phyloP scores from a whole-genome alignment of 805 yeast genomes.

The Saccharomycopsis guyanensis region DNA sequence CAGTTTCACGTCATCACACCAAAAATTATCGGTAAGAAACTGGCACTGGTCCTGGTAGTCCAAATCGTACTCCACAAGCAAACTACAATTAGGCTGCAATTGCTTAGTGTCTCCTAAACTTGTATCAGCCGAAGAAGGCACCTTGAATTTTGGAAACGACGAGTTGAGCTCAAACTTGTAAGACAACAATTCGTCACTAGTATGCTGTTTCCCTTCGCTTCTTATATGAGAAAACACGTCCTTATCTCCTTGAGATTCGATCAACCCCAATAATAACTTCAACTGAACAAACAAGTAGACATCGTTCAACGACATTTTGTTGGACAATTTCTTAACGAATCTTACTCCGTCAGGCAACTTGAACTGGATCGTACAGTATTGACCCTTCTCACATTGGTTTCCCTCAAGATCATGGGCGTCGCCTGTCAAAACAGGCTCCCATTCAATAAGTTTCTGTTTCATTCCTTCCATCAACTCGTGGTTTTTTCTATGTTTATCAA shows the following conservation, averaged over 20 bases:
- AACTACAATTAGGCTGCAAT: conserved; percentile 67
- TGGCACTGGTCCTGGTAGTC: conserved; percentile 28
- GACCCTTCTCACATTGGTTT: conserved; percentile 25
- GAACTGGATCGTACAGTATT: conserved; percentile 40
- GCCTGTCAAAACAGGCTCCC: background rate
- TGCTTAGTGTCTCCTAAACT: conserved; percentile 35
- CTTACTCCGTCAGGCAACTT: conserved; percentile 48
- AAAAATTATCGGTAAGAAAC: conserved; percentile 27
- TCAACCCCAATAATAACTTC: conserved; percentile 5
- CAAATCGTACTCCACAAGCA: conserved; percentile 41
- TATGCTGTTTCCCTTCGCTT: background rate
- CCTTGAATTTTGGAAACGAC: conserved; percentile 53
- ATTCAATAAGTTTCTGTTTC: conserved; percentile 3
- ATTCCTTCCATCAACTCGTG: conserved; percentile 16
- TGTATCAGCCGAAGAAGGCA: conserved; percentile 30
- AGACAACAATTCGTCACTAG: background rate
- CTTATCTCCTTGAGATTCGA: background rate
- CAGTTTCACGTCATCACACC: conserved; percentile 19
- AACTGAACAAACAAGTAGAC: conserved; percentile 40
- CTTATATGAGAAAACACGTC: background rate
- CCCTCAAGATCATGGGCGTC: conserved; percentile 5
- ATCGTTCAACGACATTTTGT: conserved; percentile 35
- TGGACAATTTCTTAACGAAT: conserved; percentile 36
- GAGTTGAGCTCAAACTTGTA: conserved; percentile 45
- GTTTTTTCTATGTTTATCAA: conserved; percentile 16